Conservation (phyloP, 208 protist species). For the Leishmania turanica region DNA sequence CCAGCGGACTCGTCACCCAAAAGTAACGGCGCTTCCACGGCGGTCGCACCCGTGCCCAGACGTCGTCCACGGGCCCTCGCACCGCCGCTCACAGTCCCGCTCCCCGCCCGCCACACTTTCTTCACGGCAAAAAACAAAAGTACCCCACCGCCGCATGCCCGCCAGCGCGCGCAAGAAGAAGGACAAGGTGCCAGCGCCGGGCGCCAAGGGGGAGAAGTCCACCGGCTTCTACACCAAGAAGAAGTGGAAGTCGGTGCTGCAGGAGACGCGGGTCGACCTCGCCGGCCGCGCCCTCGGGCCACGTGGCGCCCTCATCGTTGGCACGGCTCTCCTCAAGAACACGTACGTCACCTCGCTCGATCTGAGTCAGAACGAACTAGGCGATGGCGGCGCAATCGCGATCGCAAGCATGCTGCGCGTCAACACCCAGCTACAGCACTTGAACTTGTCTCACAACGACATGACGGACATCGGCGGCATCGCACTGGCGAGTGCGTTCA, state of each 20-base stretch:
- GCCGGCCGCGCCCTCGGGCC: slow-evolving; percentile 56
- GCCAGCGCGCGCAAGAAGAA: slow-evolving; percentile 32
- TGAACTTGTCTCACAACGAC: slow-evolving; percentile 81
- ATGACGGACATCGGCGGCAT: slow-evolving; percentile 87
- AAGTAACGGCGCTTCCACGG: neutral
- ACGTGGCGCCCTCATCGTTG: slow-evolving; percentile 72
- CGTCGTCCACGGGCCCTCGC: neutral
- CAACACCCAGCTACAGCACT: slow-evolving; percentile 61
- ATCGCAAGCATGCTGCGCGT: slow-evolving; percentile 67
- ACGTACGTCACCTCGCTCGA: slow-evolving; percentile 59
- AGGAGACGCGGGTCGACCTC: slow-evolving; percentile 53
- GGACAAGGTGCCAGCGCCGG: slow-evolving; percentile 81
- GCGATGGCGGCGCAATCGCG: slow-evolving; percentile 72
- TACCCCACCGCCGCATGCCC: neutral
- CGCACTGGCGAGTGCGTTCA: slow-evolving; percentile 83
- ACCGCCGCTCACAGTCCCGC: neutral
- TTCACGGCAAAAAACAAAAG: neutral
- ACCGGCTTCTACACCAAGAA: slow-evolving; percentile 82
- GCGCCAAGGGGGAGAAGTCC: slow-evolving; percentile 68
- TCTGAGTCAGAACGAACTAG: slow-evolving; percentile 72
- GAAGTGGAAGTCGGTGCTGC: slow-evolving; percentile 69
- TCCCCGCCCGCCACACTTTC: neutral
- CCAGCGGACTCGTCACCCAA: too few relatives aligned
- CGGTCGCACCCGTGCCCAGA: neutral
- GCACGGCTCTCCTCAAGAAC: slow-evolving; percentile 70